Conservation (phyloP, 2,329 filamentous ascomycete species). For the Xylariaceae sp. region DNA sequence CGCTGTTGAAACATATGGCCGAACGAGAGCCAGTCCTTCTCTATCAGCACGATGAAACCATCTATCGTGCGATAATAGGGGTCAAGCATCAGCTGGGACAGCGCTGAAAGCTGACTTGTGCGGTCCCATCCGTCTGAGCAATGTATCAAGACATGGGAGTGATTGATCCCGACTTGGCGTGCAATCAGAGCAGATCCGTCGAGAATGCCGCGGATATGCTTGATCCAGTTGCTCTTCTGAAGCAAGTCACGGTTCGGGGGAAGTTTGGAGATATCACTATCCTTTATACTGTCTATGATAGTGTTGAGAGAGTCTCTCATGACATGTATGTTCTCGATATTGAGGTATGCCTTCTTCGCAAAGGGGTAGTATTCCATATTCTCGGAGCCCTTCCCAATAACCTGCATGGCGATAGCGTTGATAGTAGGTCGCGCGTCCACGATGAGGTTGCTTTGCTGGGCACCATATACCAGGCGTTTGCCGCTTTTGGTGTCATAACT, state of each 20-base stretch:
- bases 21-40: conserved; percentile 98
- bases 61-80: conserved; percentile 93
- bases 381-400: conserved; percentile 87
- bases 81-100: conserved; percentile 90
- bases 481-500: conserved; percentile 57
- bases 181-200: conserved; percentile 83
- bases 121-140: conserved; percentile 99
- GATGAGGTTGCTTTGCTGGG: conserved; percentile 89
- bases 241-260: conserved; percentile 79
- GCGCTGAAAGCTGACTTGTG: conserved; percentile 86
- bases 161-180: conserved; percentile 81
- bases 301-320: conserved; percentile 90
- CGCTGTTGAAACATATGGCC: conserved; percentile 96
- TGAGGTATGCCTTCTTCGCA: conserved; percentile 85
- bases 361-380: conserved; percentile 98
- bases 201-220: conserved; percentile 79
- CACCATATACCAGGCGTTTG: conserved; percentile 73
- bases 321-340: conserved; percentile 97
- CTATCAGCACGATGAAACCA: conserved; percentile 88
- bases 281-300: conserved; percentile 85
- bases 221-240: conserved; percentile 82
- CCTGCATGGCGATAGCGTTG: conserved; percentile 92
- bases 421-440: conserved; percentile 92
- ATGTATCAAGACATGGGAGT: conserved; percentile 93
- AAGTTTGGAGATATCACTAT: conserved; percentile 80